Conservation (phyloP, 495 filamentous ascomycete genomes). For the Podospora appendiculata region DNA sequence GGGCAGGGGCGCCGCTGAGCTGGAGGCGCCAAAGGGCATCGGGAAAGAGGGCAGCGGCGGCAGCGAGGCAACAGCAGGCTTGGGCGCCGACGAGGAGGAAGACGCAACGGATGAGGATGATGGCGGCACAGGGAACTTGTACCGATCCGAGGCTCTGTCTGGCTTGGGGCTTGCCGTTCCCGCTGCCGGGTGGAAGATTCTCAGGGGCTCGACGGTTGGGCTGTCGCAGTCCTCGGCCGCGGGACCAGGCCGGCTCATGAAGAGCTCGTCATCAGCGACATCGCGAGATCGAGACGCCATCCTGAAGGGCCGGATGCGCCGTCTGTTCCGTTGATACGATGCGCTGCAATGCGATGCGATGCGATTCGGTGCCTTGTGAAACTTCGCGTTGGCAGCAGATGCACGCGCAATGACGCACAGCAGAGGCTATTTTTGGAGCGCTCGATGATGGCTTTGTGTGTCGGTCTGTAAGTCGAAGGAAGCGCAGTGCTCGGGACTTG, state of each 20-base stretch:
- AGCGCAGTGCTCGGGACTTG: background rate
- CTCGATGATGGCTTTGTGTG: background rate
- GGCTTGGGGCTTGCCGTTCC: slow-evolving; percentile 35
- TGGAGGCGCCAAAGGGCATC: slow-evolving; percentile 55
- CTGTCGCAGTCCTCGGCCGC: slow-evolving; percentile 46
- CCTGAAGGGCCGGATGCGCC: slow-evolving; percentile 12
- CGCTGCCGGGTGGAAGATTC: slow-evolving; percentile 63
- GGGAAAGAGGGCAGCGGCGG: slow-evolving; percentile 43
- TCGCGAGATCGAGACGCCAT: slow-evolving; percentile 40
- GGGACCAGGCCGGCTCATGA: slow-evolving; percentile 51
- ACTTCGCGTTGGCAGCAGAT: background rate
- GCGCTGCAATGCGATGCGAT: background rate
- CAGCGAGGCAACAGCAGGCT: slow-evolving; percentile 23
- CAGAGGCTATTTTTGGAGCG: slow-evolving; percentile 3
- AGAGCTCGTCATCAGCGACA: slow-evolving; percentile 67
- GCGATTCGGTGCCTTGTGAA: background rate
- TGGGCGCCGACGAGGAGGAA: slow-evolving; percentile 11
- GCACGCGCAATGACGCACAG: background rate
- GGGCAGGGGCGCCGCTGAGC: slow-evolving; percentile 57
- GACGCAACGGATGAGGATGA: slow-evolving; percentile 35
- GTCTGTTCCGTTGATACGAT: background rate
- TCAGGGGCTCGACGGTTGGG: slow-evolving; percentile 74
- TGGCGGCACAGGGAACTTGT: slow-evolving; percentile 41
- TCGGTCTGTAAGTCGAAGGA: background rate
- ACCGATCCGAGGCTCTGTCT: slow-evolving; percentile 35